Evolutionary conservation across 441 rosid genomes (phyloP), one percentile per base, ranked within the genome.

Genomic region (Macaranga tanarius): DNA sequence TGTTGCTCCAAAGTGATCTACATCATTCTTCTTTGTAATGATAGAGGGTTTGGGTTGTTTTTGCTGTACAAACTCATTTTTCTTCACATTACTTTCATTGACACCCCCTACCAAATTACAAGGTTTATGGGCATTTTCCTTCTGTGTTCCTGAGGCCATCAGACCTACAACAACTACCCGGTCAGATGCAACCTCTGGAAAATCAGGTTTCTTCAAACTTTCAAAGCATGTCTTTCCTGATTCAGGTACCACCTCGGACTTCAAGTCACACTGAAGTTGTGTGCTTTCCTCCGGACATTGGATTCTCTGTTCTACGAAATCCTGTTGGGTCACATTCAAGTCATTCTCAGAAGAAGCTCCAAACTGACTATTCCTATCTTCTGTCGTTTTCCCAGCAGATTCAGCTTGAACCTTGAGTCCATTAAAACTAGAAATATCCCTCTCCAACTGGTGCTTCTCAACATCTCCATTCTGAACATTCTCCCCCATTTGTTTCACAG

Each of bases 161-260:
- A 84, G 78, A 79, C 84, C 85, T 19, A 50, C 74, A 69, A 83
- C 84, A 66, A 76, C 28, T 34, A 20, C 48, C 75, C 82, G 60
- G 64, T 66, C 48, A 2, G 69, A 52, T 9, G 57, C 67, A 72
- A 26, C 19, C 56, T 70, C 75, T 47, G 60, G 31, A 71, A 48
- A 26, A 31, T 59, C 74, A 60, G 13, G 38, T 66, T 67, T 57
- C 60, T 7, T 44, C 28, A 19, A 17, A 55, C 9, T 64, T 62
- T 20, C 69, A 28, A 69, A 12, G 20, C 15, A 23, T 50, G 22
- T 28, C 40, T 70, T 8, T 31, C 62, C 73, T 34, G 76, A 65
- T 64, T 50, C 68, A 47, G 13, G 52, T 40, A 42, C 63, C 44
- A 44, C 56, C 74, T 62, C 72, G 3, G 62, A 55, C 51, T 44